A percentile compares a stretch with the other conserved stretches of the same genome.
Conservation (phyloP, 169 alveolate species). For the Babesia sp. region DNA sequence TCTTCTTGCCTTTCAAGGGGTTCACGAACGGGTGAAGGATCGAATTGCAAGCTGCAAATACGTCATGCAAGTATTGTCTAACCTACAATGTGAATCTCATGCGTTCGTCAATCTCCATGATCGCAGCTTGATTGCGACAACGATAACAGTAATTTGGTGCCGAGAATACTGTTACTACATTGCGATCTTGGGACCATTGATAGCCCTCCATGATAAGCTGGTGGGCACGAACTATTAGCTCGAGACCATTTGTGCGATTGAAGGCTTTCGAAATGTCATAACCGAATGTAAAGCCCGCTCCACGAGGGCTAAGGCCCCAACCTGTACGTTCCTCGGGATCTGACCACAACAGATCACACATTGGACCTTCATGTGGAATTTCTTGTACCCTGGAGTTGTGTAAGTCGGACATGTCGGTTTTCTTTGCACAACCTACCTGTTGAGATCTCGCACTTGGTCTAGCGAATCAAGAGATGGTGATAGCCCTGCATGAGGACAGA, state of each 20-base stretch:
- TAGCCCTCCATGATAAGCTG: conserved; percentile 94
- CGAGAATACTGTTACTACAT: conserved; percentile 92
- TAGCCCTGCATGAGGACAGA: conserved; percentile 98
- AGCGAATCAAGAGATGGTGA: conserved; percentile 92
- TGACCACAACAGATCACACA: conserved; percentile 98
- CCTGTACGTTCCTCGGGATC: conserved; percentile 91
- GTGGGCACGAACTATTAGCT: conserved; percentile 95
- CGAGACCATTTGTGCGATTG: conserved; percentile 89
- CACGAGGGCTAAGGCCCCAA: conserved; percentile 95
- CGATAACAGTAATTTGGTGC: conserved; percentile 96
- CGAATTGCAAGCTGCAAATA: conserved; percentile 56
- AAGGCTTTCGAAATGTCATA: conserved; percentile 90
- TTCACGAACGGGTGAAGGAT: conserved; percentile 65
- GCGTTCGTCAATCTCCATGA: conserved; percentile 94
- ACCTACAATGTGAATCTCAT: conserved; percentile 74
- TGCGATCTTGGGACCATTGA: conserved; percentile 87
- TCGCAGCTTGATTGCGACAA: conserved; percentile 93
- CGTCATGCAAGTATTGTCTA: neutral
- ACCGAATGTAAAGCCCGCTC: conserved; percentile 98
- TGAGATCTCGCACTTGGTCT: conserved; percentile 88
- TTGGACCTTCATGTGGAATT: conserved; percentile 98
- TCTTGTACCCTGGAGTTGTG: conserved; percentile 72
- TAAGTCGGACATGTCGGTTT: conserved; percentile 34
- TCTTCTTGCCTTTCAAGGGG: conserved; percentile 36
- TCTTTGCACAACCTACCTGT: conserved; percentile 46